Evolutionary conservation across 116 monocot genomes (phyloP), one percentile per base, ranked within the genome.

Genomic region (Trichopus zeylanicus): DNA sequence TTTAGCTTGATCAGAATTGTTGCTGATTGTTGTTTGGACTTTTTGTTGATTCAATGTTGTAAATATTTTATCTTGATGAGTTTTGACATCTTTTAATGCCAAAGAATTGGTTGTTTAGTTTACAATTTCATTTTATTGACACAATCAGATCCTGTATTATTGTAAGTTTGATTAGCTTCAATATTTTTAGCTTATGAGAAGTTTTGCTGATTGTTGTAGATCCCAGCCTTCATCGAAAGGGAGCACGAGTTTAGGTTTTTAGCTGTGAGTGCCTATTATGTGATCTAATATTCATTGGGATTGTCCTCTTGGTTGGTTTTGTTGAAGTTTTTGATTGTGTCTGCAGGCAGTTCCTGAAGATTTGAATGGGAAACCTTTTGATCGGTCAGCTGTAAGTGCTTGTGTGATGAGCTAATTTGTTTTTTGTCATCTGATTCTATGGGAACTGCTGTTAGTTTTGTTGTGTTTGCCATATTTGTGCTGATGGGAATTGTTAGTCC

Each of bases 241-340:
- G 91, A 97, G 64, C 66, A 84, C 39, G 97, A 97, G 60, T 91
- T 97, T 66, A 70, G 87, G 24, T 97, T 97, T 75, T 56, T 97
- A 59, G 79, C 82, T 71, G 97, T 90, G 60, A n/a, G n/a, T n/a
- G n/a, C n/a, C n/a, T n/a, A 4, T 35, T 28, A 49, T 7, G 31
- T 33, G 58, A 4, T 11, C 12, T 46, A 29, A 31, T 39, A 26
- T n/a, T n/a, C n/a, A n/a, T 30, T 46, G 20, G 6, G 24, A 48
- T 6, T 64, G 35, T 54, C 23, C 1, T 29, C 3, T 55, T 70
- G 55, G 21, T 52, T n/a, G n/a, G n/a, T n/a, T n/a, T n/a, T n/a
- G n/a, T n/a, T n/a, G n/a, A n/a, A n/a, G n/a, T 56, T 49, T 24
- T 21, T 46, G 26, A 35, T 8, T 71, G 26, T 58, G 31, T 24